Base-by-base conservation (phyloP, 164 flowering plant genomes). In the Piper longum region DNA sequence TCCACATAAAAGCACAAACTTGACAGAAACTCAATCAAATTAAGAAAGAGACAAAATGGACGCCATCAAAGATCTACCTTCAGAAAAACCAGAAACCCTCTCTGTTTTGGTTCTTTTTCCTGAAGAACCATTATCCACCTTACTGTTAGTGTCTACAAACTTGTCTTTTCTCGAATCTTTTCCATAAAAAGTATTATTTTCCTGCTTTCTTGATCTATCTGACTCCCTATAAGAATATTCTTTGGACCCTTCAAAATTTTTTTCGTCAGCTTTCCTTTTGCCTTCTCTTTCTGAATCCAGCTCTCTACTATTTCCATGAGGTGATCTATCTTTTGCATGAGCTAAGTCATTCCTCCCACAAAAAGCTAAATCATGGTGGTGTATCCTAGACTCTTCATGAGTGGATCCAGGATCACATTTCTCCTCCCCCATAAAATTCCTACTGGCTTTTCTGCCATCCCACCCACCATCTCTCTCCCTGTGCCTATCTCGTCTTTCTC, bases 21-120 rank as follows among this genome's bases (percentile, higher is more conserved):
- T 36, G 16, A 57, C 8, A 3, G 36, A 12, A 9, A 41, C 4
- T 57, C 8, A 41, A 57, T 7, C 16, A 26, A 26, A 26, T 26
- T 26, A 26, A 26, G 36, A 26, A 26, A 26, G 2, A 26, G 36
- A 26, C 36, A 26, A 18, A 36, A 36, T 26, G 60, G 62, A 43
- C 1, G 26, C 36, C 26, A 36, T 26, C 12, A 41, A 26, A 66
- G 44, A 69, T 77, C 85, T 82, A 75, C 70, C 76, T 62, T 77
- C 75, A n/a, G 61, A 75, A 58, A 57, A 6, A 54, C 65, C 65
- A 66, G 60, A 16, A 40, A 60, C 72, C 70, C 61, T 69, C 14
- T 66, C 80, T 7, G 67, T 57, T 71, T 80, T 87, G 6, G 71
- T 69, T 70, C 75, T 87, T 64, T 87, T 89, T 36, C 77, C 69